Evolutionary conservation across 768 basidiomycete species (phyloP), one percentile per base, ranked within the genome.

Genomic region (Amanita jacksonii): DNA sequence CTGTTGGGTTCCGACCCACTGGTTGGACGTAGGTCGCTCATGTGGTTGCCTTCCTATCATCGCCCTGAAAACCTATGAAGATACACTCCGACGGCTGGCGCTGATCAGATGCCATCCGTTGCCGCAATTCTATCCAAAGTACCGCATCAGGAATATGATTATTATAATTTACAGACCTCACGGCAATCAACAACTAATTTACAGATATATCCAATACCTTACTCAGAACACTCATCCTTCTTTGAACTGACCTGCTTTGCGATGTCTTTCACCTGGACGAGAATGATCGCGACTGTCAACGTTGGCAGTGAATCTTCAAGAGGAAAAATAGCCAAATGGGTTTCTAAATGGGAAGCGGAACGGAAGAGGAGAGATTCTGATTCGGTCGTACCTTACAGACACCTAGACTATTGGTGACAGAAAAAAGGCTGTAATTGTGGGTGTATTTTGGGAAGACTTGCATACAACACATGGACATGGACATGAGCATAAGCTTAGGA

Each of bases 201-300:
- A 35, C 82, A 83, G 63, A 66, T 96, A 33, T 89, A 81, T 55
- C 85, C 87, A 41, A 80, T 88, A 43, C 85, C 81, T 8, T 98
- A 98, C 57, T 97, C 92, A 4, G 96, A 98, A 57, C 94, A 98
- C 59, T 90, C 87, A 24, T 91, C 87, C 25, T 97, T 97, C 62
- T 88, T 87, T 54, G 94, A 98, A 62, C 69, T 94, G 50, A 94
- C 91, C 8, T 93, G 90, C 59, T 97, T 97, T 59, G 90, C 91
- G 3, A 74, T 97, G 63, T 90, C 87, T 15, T 69, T 91, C 33
- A 76, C 78, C 50, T 94, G 81, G 84, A 71, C 65, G 0, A 82
- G 78, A 58, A 94, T 98, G 74, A 93, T 98, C 54, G 87, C 96
- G 8, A 98, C 96, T 0, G 96, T 93, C 30, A 94, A 92, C 51